A percentile compares a stretch with the other conserved stretches of the same genome.
Conservation (phyloP, 345 rosid species). For the Chamaenerion angustifolium region DNA sequence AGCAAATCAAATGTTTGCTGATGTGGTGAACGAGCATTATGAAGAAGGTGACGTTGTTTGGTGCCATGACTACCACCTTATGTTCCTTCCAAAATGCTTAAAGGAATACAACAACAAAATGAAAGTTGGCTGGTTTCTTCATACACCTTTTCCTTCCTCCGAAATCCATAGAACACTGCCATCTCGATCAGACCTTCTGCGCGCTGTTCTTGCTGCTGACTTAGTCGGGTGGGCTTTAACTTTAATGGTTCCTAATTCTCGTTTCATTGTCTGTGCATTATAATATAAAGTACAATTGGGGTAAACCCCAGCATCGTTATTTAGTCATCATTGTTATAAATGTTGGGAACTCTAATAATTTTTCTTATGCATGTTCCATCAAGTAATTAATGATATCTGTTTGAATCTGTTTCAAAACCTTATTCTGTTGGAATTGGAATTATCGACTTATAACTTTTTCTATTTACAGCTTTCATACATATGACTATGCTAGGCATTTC, state of each 20-base stretch:
- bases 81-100: constrained; percentile 94
- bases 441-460: constrained; percentile 1
- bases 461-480: constrained; percentile 69
- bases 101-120: constrained; percentile 70
- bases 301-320: too few relatives aligned
- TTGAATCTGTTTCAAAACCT: too few relatives aligned
- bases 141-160: constrained; percentile 98
- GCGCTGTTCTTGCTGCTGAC: constrained; percentile 95
- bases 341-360: too few relatives aligned
- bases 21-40: constrained; percentile 80
- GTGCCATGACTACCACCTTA: constrained; percentile 99
- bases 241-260: neutral
- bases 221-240: constrained; percentile 64
- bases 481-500: constrained; percentile 97
- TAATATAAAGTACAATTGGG: too few relatives aligned
- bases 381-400: too few relatives aligned
- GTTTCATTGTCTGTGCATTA: too few relatives aligned
- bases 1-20: constrained; percentile 98
- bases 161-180: constrained; percentile 98
- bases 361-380: too few relatives aligned
- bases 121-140: constrained; percentile 99
- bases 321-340: too few relatives aligned
- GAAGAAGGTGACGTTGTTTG: constrained; percentile 99
- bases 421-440: neutral
- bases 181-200: constrained; percentile 86